phyloP scores from a whole-genome alignment of 306 rosid species.

The Vigna trinervia region DNA sequence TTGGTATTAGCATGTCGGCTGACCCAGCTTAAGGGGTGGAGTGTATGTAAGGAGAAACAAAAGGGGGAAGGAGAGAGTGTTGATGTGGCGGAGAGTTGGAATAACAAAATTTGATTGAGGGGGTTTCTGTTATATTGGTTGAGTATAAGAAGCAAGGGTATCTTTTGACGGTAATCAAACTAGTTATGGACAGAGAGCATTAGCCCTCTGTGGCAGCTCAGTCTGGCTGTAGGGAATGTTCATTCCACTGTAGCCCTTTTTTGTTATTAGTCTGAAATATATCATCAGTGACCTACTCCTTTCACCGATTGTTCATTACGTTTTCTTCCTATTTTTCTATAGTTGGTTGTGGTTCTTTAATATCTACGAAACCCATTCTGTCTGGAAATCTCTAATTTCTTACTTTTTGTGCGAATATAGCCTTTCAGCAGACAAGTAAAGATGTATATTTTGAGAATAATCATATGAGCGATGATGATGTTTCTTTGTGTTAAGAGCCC shows the following conservation, averaged over 20 bases:
- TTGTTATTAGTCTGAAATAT: no score
- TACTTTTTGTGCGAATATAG: background rate
- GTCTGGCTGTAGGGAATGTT: background rate
- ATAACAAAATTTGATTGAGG: background rate
- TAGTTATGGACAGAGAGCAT: background rate
- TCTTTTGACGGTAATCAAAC: background rate
- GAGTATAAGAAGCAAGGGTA: background rate
- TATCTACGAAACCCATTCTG: conserved; percentile 12
- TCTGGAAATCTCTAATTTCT: conserved; percentile 25
- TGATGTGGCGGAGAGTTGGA: background rate
- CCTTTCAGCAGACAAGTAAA: background rate
- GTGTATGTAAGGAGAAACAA: background rate
- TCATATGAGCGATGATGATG: background rate
- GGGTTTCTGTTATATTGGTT: background rate
- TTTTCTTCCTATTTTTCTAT: no score
- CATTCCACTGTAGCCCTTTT: background rate
- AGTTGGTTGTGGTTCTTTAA: no score
- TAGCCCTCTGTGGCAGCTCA: background rate
- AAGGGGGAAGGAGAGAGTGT: background rate
- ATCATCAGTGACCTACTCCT: no score
- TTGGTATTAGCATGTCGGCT: no score
- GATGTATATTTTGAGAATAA: conserved; percentile 34
- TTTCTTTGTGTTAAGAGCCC: background rate
- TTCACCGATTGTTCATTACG: no score
- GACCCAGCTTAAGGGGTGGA: background rate